These are phyloP conservation scores for Penicillium silybi DNA, from an alignment of 495 filamentous ascomycete species.

Conservation along the genomic window DNA sequence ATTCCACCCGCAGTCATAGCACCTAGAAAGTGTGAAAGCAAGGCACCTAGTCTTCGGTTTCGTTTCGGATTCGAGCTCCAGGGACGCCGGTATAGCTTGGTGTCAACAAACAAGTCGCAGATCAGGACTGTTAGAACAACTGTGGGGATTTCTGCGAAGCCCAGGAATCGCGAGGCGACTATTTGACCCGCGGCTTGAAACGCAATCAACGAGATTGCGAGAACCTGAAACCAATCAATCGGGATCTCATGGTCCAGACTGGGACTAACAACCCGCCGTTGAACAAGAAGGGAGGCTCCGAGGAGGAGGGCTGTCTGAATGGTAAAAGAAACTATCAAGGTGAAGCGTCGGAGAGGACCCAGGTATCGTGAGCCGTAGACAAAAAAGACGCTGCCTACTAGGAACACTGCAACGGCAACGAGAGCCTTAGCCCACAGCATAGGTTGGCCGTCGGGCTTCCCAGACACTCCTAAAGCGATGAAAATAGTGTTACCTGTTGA, in stretches of 20 bases:
- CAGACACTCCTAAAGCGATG: slow-evolving; percentile 6
- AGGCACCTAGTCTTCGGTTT: too few species aligned
- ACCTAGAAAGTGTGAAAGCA: too few species aligned
- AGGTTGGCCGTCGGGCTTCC: slow-evolving; percentile 1
- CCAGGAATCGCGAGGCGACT: slow-evolving; percentile 48
- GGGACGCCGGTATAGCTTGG: too few species aligned
- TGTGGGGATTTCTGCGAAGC: slow-evolving; percentile 56
- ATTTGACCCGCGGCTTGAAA: slow-evolving; percentile 63
- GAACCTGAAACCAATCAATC: background rate
- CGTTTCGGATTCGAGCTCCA: too few species aligned
- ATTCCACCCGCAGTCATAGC: too few species aligned
- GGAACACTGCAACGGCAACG: slow-evolving; percentile 5
- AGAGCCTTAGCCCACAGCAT: slow-evolving; percentile 8
- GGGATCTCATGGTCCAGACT: background rate
- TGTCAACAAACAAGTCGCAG: too few species aligned
- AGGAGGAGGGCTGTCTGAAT: slow-evolving; percentile 45
- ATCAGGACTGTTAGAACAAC: slow-evolving; percentile 57
- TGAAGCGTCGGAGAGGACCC: slow-evolving; percentile 28
- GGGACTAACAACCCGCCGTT: slow-evolving; percentile 24
- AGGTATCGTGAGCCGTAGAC: slow-evolving; percentile 1
- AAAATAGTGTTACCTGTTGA: slow-evolving; percentile 15
- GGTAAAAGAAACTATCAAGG: slow-evolving; percentile 44
- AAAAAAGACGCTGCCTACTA: slow-evolving; percentile 10
- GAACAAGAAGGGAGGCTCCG: slow-evolving; percentile 44
- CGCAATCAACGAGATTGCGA: slow-evolving; percentile 47